A percentile compares a stretch with the other conserved stretches of the same genome.
Conservation (phyloP, 2,329 filamentous ascomycete genomes). For the Thermothelomyces thermophilus region DNA sequence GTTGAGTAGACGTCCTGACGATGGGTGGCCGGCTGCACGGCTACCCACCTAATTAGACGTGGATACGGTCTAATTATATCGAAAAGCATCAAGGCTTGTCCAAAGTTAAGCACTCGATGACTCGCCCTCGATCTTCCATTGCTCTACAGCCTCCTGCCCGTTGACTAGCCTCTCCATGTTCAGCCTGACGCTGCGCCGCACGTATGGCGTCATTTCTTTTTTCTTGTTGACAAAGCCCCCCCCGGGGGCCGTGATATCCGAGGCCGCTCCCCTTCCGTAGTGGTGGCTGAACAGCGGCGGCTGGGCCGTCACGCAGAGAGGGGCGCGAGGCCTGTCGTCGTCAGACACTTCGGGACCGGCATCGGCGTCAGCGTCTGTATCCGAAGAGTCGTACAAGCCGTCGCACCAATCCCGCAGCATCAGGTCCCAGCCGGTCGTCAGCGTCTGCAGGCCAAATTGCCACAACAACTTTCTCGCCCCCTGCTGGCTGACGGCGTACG, state of each 20-base stretch:
- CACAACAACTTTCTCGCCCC: slow-evolving; percentile 39
- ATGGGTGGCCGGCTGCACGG: no score
- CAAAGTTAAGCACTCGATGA: no score
- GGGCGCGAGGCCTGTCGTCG: no score
- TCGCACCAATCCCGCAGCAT: slow-evolving; percentile 42
- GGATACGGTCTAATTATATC: no score
- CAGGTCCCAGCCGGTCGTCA: slow-evolving; percentile 38
- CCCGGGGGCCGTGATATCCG: slow-evolving; percentile 27
- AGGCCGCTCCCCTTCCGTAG: slow-evolving; percentile 23
- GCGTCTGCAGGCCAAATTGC: slow-evolving; percentile 35
- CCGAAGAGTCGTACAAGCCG: slow-evolving; percentile 26
- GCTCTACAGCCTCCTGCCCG: slow-evolving; percentile 21
- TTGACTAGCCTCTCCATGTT: slow-evolving; percentile 26
- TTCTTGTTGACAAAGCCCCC: slow-evolving; percentile 26
- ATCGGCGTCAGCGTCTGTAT: no score
- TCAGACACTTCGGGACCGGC: no score
- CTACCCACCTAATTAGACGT: no score
- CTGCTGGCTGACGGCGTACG: slow-evolving; percentile 39
- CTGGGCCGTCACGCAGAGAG: slow-evolving; percentile 29
- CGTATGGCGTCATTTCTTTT: slow-evolving; percentile 27
- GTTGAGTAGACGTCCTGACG: no score
- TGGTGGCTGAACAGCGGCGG: slow-evolving; percentile 29
- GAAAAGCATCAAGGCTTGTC: no score
- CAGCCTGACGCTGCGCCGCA: slow-evolving; percentile 26
- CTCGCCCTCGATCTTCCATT: slow-evolving; percentile 20